Evolutionary conservation across 1,284 basidiomycete species (phyloP), one percentile per base, ranked within the genome.

Genomic region (Ustilago hordei): DNA sequence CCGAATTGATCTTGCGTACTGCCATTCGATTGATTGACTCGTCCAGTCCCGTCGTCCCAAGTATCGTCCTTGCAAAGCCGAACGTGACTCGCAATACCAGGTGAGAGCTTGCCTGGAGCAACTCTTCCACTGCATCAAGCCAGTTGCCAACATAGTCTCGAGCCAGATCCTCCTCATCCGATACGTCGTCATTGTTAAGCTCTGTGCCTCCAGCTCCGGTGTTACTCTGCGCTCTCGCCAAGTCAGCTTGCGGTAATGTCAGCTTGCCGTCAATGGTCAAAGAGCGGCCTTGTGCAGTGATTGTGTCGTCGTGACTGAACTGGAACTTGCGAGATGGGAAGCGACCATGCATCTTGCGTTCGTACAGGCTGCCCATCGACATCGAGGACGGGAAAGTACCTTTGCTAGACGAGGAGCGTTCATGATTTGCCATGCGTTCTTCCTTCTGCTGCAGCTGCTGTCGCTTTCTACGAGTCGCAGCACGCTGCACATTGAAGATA

Each of bases 301-400:
- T 50, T 3, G 58, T 61, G 43, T 55, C 70, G 12, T 68, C 50
- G n/a, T 23, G 52, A 39, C 55, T 50, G 43, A 52, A 57, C 2
- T 73, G 57, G 31, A 64, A 68, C 52, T 64, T 73, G 61, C 65
- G 65, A 19, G 75, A 78, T 2, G 75, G 75, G 38, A 64, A 78
- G 35, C 75, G 70, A 31, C 75, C 75, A 15, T 78, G 75, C 75
- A 78, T 78, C 38, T 62, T 66, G 38, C 64, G 63, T 47, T 78
- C 75, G 41, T 62, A 12, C 31, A 76, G 23, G 53, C 74, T 76
- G 55, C 62, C 69, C 0, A 56, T 59, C 11, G 69, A 76, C 4
- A 60, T 15, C 8, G 74, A 71, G 8, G 62, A 61, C 4, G 74
- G 59, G 8, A 75, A 52, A 1, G 48, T 58, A 17, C 39, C 39